Conservation (phyloP, 495 filamentous ascomycete genomes). For the Pseudevernia furfuracea region DNA sequence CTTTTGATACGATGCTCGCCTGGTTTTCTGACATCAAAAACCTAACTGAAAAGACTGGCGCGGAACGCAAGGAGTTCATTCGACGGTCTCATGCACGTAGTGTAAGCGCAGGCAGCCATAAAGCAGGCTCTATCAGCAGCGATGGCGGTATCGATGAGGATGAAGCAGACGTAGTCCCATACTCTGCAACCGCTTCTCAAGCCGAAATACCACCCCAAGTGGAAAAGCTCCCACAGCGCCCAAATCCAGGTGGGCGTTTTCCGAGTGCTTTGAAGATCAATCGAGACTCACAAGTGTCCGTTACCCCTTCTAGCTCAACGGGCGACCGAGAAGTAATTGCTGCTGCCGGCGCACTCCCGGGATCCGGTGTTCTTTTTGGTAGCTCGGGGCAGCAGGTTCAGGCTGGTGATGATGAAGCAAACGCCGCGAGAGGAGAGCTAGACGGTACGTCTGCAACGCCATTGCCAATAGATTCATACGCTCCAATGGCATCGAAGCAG, state of each 20-base stretch:
- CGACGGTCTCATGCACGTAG: conserved; percentile 62
- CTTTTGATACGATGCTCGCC: conserved; percentile 91
- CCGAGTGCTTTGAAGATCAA: conserved; percentile 78
- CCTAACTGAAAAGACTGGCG: conserved; percentile 79
- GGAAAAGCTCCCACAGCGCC: conserved; percentile 48
- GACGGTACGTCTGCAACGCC: conserved; percentile 1
- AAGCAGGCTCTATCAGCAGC: conserved; percentile 57
- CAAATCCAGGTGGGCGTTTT: conserved; percentile 81
- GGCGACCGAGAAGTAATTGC: conserved; percentile 55
- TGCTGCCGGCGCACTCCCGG: conserved; percentile 46
- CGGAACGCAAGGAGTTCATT: conserved; percentile 82
- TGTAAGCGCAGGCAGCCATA: conserved; percentile 59
- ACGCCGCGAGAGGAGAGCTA: conserved; percentile 3
- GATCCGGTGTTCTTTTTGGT: conserved; percentile 34
- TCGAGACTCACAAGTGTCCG: conserved; percentile 66
- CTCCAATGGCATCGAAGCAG: conserved; percentile 8
- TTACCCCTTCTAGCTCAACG: conserved; percentile 64
- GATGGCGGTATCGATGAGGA: conserved; percentile 72
- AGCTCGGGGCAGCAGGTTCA: conserved; percentile 19
- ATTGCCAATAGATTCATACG: conserved; percentile 4
- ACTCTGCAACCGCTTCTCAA: conserved; percentile 51
- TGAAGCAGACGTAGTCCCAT: conserved; percentile 69
- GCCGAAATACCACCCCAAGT: conserved; percentile 40
- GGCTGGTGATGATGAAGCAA: conserved; percentile 16
- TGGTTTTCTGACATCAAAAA: conserved; percentile 92